Percentiles rank a stretch among this genome's conserved stretches.
These are phyloP conservation scores for Trypanosoma grayi DNA, from an alignment of 208 protist genomes.

Conservation along the genomic window DNA sequence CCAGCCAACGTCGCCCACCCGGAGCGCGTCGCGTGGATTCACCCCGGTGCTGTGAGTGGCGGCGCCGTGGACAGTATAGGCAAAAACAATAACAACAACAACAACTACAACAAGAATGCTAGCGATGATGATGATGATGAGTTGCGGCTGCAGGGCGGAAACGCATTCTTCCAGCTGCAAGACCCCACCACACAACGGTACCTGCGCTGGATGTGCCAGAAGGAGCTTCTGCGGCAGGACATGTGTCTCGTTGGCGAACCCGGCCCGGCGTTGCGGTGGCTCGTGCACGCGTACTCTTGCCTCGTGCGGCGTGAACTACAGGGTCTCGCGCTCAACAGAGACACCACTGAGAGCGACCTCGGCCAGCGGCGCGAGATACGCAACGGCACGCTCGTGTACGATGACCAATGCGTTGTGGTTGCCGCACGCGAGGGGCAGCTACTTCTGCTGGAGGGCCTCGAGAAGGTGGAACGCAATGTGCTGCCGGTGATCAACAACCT, in stretches of 20 bases:
- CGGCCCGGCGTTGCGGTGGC: conserved; percentile 78
- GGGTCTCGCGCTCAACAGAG: conserved; percentile 87
- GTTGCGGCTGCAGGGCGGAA: conserved; percentile 16
- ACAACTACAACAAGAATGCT: background rate
- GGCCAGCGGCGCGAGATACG: conserved; percentile 92
- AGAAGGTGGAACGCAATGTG: conserved; percentile 95
- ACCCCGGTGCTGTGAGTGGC: conserved; percentile 38
- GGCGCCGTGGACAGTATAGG: conserved; percentile 25
- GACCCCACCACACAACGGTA: conserved; percentile 59
- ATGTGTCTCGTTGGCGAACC: conserved; percentile 94
- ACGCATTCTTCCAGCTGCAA: conserved; percentile 58
- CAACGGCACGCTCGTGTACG: conserved; percentile 85
- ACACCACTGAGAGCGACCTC: conserved; percentile 95
- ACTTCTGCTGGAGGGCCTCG: conserved; percentile 94
- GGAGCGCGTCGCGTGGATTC: conserved; percentile 58
- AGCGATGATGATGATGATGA: background rate
- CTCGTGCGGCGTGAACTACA: conserved; percentile 82
- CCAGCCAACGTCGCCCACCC: conserved; percentile 49
- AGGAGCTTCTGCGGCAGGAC: conserved; percentile 92
- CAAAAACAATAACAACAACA: background rate
- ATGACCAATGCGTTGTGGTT: conserved; percentile 91
- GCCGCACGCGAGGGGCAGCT: conserved; percentile 90
- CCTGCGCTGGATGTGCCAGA: conserved; percentile 92
- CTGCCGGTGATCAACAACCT: conserved; percentile 94
- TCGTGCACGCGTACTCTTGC: conserved; percentile 78